Evolutionary conservation across 2,329 filamentous ascomycete species (phyloP).

Genomic region (Xylaria sp.): DNA sequence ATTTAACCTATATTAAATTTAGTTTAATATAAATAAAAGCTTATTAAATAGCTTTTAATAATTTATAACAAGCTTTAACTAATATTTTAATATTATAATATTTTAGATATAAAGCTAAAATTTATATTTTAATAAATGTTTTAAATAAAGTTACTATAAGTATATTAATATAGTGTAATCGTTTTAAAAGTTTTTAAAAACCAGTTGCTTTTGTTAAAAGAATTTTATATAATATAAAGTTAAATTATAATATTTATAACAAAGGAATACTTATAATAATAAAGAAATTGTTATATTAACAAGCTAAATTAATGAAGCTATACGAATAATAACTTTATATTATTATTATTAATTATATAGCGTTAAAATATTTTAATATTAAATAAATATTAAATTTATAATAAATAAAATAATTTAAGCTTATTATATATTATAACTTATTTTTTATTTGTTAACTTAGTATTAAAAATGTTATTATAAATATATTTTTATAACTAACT

Average conservation of each 20-base stretch:
- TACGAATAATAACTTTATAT: background rate
- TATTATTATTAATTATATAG: background rate
- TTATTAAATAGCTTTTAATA: background rate
- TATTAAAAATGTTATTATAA: background rate
- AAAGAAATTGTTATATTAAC: background rate
- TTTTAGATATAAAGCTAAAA: conserved; percentile 1
- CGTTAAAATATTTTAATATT: background rate
- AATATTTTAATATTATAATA: background rate
- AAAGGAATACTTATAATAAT: background rate
- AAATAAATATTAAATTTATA: background rate
- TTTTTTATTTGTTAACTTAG: background rate
- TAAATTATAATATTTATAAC: conserved; percentile 1
- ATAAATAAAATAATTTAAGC: background rate
- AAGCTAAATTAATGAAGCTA: background rate
- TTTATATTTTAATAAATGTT: background rate
- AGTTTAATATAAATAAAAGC: background rate
- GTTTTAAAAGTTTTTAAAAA: background rate
- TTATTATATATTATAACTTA: background rate
- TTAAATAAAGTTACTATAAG: background rate
- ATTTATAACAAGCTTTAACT: background rate
- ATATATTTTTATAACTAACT: background rate
- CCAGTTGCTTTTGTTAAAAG: background rate
- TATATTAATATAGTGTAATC: background rate
- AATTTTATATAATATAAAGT: background rate
- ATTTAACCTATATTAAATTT: background rate